Base-by-base conservation (phyloP, 495 filamentous ascomycete genomes). In the Xylaria scruposa region DNA sequence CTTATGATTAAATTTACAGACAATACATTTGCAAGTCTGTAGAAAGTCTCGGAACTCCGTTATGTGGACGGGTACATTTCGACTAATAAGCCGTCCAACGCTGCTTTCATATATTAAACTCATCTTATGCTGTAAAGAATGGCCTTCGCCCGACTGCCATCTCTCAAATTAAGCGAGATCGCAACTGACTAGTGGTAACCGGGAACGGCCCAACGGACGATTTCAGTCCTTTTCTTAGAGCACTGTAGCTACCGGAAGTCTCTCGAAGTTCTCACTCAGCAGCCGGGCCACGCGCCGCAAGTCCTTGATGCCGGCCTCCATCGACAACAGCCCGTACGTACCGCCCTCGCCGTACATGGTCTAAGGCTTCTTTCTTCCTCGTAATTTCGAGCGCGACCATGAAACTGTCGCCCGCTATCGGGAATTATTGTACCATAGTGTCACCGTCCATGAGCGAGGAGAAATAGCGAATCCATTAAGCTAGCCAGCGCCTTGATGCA, bases 381-480 rank as follows among this genome's bases (percentile, higher is more conserved):
- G 21, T 19, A 36, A 7, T 21, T 29, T 26, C 62, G 29, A 65
- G 36, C 13, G 62, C 26, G 42, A 65, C 44, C 0, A 65, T 10
- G 42, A 65, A 65, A 4, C 42, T 33, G 10, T 51, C 42, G 13
- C 62, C 62, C 26, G 24, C 62, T 0, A 29, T 33, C n/a, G 8
- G 1, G 42, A 65, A 10, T 24, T 65, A 0, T 4, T 9, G 29
- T 8, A 31, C 12, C 24, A 9, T 15, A 26, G 1, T 9, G 21
- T 31, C 19, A 10, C 7, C 38, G 7, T n/a, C 13, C 40, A 24
- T 10, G 17, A 12, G 21, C 9, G 26, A 17, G 12, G 44, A 33
- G 44, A 38, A 66, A 24, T 66, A 51, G 46, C 63, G 21, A 51
- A 33, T 29, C 63, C 63, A 29, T 38, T 36, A 31, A 66, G 51